Evolutionary conservation across 2,329 filamentous ascomycete species (phyloP).

Genomic region (Aspergillus vadensis): DNA sequence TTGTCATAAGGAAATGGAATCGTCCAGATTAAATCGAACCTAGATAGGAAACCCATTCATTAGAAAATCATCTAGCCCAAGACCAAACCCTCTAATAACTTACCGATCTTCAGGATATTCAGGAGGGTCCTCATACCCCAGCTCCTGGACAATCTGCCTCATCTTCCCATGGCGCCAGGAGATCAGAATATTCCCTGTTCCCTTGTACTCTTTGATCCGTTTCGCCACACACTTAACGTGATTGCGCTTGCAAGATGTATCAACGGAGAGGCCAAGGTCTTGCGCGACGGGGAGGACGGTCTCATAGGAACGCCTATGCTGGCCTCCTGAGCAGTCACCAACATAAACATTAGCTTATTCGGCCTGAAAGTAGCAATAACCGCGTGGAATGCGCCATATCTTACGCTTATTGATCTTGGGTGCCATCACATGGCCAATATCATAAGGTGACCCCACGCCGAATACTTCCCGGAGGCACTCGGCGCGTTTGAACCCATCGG

Average conservation of each 20-base stretch:
- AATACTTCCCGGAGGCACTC: conserved; percentile 33
- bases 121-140: conserved; percentile 25
- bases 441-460: conserved; percentile 24
- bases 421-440: conserved; percentile 33
- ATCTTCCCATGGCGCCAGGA: conserved; percentile 34
- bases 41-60: conserved; percentile 7
- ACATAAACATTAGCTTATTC: not conserved
- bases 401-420: conserved; percentile 27
- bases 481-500: conserved; percentile 29
- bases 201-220: conserved; percentile 22
- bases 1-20: conserved; percentile 31
- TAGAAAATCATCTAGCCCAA: not conserved
- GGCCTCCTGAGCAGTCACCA: conserved; percentile 12
- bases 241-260: conserved; percentile 30
- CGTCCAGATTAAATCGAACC: conserved; percentile 36
- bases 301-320: conserved; percentile 23
- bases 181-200: conserved; percentile 32
- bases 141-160: conserved; percentile 20
- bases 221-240: conserved; percentile 26
- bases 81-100: conserved; percentile 12
- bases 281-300: conserved; percentile 31
- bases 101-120: conserved; percentile 32
- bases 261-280: conserved; percentile 31
- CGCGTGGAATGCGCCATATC: not conserved
- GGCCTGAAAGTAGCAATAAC: not conserved